Conservation (phyloP, 225 moss, liverwort and hornwort genomes). For the Pseudoscleropodium purum region DNA sequence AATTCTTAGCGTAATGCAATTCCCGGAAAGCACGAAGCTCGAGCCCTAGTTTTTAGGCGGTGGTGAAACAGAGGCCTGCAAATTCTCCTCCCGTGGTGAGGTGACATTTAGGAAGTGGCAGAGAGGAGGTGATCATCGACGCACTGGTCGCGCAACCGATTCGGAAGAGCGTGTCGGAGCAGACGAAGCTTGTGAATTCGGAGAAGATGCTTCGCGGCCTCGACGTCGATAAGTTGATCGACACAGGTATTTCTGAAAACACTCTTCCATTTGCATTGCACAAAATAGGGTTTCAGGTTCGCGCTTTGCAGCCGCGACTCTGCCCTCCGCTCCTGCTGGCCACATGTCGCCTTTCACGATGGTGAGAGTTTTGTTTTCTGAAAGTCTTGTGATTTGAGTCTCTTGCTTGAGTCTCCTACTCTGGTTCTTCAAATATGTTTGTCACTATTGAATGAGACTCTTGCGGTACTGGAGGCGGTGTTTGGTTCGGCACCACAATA, state of each 20-base stretch:
- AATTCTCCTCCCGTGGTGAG: slow-evolving; percentile 22
- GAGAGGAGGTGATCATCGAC: slow-evolving; percentile 60
- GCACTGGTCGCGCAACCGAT: slow-evolving; percentile 54
- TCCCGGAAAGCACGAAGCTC: slow-evolving; percentile 44
- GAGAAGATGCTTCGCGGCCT: slow-evolving; percentile 73
- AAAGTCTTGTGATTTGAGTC: background rate
- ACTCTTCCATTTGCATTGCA: background rate
- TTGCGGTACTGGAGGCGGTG: background rate
- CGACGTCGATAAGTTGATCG: background rate
- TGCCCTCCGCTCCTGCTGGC: background rate
- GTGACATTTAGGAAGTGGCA: slow-evolving; percentile 45
- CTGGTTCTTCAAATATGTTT: background rate
- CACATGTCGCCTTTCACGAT: background rate
- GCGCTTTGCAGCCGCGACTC: background rate
- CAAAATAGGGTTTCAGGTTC: background rate
- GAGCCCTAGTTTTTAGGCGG: slow-evolving; percentile 53
- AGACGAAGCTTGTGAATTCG: slow-evolving; percentile 63
- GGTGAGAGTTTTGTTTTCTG: background rate
- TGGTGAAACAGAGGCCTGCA: slow-evolving; percentile 20
- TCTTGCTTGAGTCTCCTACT: background rate
- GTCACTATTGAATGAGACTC: background rate
- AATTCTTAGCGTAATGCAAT: slow-evolving; percentile 63
- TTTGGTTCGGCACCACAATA: background rate
- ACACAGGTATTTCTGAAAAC: background rate
- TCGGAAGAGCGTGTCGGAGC: slow-evolving; percentile 43